Conservation (phyloP, 1,139 yeast genomes). For the Pichia sp. region DNA sequence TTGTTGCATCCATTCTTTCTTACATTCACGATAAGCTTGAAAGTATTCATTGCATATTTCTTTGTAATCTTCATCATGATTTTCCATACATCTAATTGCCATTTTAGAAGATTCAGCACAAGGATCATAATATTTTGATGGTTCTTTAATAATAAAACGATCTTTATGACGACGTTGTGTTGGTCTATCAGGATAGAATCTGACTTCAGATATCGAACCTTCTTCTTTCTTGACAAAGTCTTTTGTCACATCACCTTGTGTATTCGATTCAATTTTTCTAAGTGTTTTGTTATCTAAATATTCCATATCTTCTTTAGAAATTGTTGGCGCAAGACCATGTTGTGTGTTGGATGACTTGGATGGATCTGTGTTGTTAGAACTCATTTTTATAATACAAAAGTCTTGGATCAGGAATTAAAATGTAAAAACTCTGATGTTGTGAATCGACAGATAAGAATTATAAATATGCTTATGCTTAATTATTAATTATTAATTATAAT, state of each 20-base stretch:
- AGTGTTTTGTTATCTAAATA: conserved; percentile 39
- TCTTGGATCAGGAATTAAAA: too few relatives aligned
- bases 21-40: conserved; percentile 89
- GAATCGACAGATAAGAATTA: too few relatives aligned
- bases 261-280: conserved; percentile 18
- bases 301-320: conserved; percentile 13
- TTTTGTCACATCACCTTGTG: conserved; percentile 4
- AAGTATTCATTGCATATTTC: conserved; percentile 78
- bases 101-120: conserved; percentile 86
- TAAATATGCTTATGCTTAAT: too few relatives aligned
- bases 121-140: conserved; percentile 86
- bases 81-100: conserved; percentile 74
- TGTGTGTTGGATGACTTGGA: neutral
- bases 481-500: too few relatives aligned
- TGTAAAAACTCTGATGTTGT: too few relatives aligned
- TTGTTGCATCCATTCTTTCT: conserved; percentile 58
- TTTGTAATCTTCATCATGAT: conserved; percentile 58
- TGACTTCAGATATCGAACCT: conserved; percentile 47
- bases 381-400: too few relatives aligned
- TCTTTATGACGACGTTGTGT: conserved; percentile 55
- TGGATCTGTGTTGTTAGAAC: neutral
- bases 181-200: conserved; percentile 83
- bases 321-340: conserved; percentile 9
- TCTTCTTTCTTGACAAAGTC: conserved; percentile 40
- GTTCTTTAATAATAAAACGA: conserved; percentile 59